Conservation (phyloP, 192 early-diverging fungal genomes). For the Obelidium mucronatum region DNA sequence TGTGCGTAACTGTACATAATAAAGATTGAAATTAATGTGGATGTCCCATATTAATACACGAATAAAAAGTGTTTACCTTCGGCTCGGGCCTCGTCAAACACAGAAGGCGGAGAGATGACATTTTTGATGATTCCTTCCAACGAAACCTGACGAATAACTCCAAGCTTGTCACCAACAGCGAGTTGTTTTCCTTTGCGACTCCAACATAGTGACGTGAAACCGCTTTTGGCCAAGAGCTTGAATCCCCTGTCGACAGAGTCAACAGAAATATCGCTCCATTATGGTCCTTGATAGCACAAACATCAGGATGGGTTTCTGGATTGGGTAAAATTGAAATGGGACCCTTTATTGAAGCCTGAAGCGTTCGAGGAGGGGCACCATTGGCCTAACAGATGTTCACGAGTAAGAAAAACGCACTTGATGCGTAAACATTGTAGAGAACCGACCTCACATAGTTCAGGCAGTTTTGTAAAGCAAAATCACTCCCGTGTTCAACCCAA, state of each 20-base stretch:
- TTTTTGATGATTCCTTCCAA: slow-evolving; percentile 69
- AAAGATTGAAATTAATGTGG: too few species aligned
- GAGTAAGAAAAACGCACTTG: too few species aligned
- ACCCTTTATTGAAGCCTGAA: too few species aligned
- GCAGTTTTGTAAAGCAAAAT: too few species aligned
- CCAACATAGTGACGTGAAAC: slow-evolving; percentile 68
- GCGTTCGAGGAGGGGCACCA: too few species aligned
- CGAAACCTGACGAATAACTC: slow-evolving; percentile 66
- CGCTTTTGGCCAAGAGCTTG: not conserved
- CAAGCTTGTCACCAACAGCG: slow-evolving; percentile 70
- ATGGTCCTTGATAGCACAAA: slow-evolving; percentile 18
- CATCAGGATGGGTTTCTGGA: slow-evolving; percentile 23
- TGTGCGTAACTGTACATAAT: slow-evolving; percentile 68
- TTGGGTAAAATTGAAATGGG: slow-evolving; percentile 21
- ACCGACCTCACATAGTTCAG: too few species aligned
- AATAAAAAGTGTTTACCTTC: not conserved
- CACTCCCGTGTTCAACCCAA: too few species aligned
- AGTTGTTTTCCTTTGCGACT: slow-evolving; percentile 91
- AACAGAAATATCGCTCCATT: not conserved
- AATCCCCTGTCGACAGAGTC: not conserved
- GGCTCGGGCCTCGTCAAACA: not conserved
- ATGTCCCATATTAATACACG: too few species aligned
- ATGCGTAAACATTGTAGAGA: too few species aligned
- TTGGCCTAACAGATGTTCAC: too few species aligned
- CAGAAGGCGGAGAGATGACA: slow-evolving; percentile 52